A percentile compares a stretch with the other conserved stretches of the same genome.
phyloP scores from a whole-genome alignment of 352 stramenopile genomes.

The Plasmopara viticola region DNA sequence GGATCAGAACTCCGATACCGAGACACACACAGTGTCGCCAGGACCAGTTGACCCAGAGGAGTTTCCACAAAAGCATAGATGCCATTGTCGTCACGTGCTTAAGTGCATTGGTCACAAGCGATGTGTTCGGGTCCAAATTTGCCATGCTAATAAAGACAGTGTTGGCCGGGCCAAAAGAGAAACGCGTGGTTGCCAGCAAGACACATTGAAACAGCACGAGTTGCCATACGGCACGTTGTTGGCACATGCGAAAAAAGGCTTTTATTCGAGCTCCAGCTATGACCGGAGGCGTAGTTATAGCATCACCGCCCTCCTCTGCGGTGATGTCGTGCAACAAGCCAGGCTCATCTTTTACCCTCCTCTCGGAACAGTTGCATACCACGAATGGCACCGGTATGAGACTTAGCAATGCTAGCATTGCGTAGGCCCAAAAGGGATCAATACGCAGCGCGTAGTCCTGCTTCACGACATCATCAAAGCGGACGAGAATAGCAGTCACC shows the following conservation, averaged over 20 bases:
- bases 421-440: conserved; percentile 48
- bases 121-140: conserved; percentile 32
- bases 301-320: conserved; percentile 22
- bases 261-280: conserved; percentile 18
- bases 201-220: conserved; percentile 68
- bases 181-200: conserved; percentile 41
- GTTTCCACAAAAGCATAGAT: conserved; percentile 53
- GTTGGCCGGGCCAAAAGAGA: conserved; percentile 50
- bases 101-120: conserved; percentile 40
- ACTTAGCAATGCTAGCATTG: conserved; percentile 40
- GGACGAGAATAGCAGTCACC: conserved; percentile 39
- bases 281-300: conserved; percentile 9
- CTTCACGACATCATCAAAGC: conserved; percentile 27
- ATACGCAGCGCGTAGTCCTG: conserved; percentile 45
- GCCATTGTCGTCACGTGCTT: conserved; percentile 46
- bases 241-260: conserved; percentile 59
- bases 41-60: conserved; percentile 39
- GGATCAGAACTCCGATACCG: conserved; percentile 36
- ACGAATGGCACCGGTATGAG: conserved; percentile 59
- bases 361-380: conserved; percentile 52
- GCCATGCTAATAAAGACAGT: conserved; percentile 31
- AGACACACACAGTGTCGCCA: conserved; percentile 33
- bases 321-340: conserved; percentile 21
- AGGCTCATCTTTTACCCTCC: conserved; percentile 27
- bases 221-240: conserved; percentile 72